Conservation (phyloP, 148 eudicot genomes). For the Nyssa sinensis region DNA sequence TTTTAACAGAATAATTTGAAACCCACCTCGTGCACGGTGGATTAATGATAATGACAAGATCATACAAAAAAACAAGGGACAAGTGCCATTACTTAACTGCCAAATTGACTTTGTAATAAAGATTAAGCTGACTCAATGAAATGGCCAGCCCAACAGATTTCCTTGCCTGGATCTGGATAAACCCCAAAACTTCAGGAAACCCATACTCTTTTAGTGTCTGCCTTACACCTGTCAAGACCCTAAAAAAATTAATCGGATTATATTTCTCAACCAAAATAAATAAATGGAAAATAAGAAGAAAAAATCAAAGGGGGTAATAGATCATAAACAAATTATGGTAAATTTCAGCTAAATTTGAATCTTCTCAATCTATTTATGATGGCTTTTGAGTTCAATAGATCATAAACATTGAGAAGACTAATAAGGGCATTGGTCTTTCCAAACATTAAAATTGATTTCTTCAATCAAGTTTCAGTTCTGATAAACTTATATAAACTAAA, state of each 20-base stretch:
- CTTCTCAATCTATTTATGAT: neutral
- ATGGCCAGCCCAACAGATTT: neutral
- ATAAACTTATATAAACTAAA: neutral
- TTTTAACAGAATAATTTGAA: too few species aligned
- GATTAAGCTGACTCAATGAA: neutral
- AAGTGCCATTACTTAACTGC: neutral
- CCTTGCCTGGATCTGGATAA: neutral
- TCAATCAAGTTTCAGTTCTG: conserved; percentile 4
- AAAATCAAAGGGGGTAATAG: too few species aligned
- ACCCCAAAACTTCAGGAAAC: neutral
- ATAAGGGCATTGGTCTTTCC: neutral
- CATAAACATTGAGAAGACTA: neutral
- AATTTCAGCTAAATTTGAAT: too few species aligned
- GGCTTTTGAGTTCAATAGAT: neutral
- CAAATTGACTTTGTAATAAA: neutral
- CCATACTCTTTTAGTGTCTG: too few species aligned
- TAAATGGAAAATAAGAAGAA: too few species aligned
- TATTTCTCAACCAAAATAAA: neutral
- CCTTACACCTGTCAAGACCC: too few species aligned
- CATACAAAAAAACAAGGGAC: neutral
- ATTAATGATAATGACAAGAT: too few species aligned
- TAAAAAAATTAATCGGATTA: neutral
- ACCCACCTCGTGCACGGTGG: too few species aligned
- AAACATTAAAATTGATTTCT: neutral
- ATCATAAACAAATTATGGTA: neutral